Base-by-base conservation (phyloP, 2,329 filamentous ascomycete genomes). In the Ilyonectria robusta region DNA sequence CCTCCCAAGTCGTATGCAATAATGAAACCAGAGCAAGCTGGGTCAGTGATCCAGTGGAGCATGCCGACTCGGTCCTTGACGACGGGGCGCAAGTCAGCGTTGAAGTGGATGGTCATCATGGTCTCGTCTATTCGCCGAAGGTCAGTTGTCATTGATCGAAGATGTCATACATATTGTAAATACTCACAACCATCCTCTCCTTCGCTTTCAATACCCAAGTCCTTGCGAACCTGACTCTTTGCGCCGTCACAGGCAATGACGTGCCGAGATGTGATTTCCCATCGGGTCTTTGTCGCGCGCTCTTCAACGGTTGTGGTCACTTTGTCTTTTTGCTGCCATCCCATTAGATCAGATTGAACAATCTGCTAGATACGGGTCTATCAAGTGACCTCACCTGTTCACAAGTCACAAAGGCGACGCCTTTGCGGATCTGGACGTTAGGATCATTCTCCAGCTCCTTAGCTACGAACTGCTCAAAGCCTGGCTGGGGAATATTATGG, bases 21-120 rank as follows among this genome's bases (percentile, higher is more conserved):
- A 29, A 84, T 82, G 68, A 84, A 83, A 0, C 83, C 82, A 2
- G 81, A 80, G 23, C 79, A 80, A 6, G 77, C 75, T 1, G 83
- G 82, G 55, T 84, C 82, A 67, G 81, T 79, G 19, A 84, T 77
- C 82, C 81, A 84, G 66, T 84, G 81, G 3, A 84, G 70, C 81
- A 84, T 84, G 6, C 83, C 82, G 1, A 82, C 79, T 23, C 78
- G 73, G 0, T 81, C 75, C 4, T 75, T 73, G 0, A 84, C 71
- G 0, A 84, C 72, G 1, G 80, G 77, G 0, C 80, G 76, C 2
- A 84, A 72, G 50, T 84, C 75, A 0, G 81, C 81, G 46, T 82
- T 82, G 67, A 84, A 80, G 47, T 84, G 82, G 15, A 84, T 84
- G 0, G 82, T 84, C 82, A 84, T 84, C 82, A 84, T 84, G 0